phyloP scores from a whole-genome alignment of 2,329 filamentous ascomycete genomes.

The Paracorniculantispora psalliotae region DNA sequence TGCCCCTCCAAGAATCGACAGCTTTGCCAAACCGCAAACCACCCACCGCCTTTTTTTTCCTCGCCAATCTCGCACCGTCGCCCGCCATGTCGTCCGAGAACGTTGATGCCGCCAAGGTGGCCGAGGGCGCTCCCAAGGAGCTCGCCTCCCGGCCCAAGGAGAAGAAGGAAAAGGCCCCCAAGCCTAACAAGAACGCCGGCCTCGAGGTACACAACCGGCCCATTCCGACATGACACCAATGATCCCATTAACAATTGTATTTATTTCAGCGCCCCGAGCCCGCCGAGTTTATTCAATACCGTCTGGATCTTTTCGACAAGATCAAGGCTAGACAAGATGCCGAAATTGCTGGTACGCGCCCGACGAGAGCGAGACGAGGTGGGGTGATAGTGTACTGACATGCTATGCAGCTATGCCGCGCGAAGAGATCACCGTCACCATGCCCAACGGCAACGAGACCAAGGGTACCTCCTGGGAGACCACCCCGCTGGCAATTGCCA shows the following conservation, averaged over 20 bases:
- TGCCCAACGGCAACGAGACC: slow-evolving; percentile 66
- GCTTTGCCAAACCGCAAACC: slow-evolving; percentile 32
- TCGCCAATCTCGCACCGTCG: slow-evolving; percentile 21
- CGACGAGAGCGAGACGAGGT: neutral
- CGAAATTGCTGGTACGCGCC: slow-evolving; percentile 48
- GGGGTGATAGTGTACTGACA: slow-evolving; percentile 11
- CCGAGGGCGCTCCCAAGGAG: slow-evolving; percentile 29
- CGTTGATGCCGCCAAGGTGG: slow-evolving; percentile 30
- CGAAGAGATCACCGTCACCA: slow-evolving; percentile 67
- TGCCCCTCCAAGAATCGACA: slow-evolving; percentile 8
- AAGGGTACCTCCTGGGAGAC: slow-evolving; percentile 86
- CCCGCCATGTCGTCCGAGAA: slow-evolving; percentile 33
- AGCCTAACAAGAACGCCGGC: slow-evolving; percentile 56
- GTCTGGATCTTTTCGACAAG: slow-evolving; percentile 82
- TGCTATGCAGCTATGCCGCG: slow-evolving; percentile 56
- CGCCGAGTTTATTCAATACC: slow-evolving; percentile 76
- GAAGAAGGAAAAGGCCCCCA: slow-evolving; percentile 32
- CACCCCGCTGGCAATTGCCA: slow-evolving; percentile 73
- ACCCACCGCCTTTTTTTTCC: neutral
- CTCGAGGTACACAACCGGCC: slow-evolving; percentile 37
- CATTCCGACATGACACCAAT: too few species aligned
- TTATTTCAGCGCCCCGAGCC: slow-evolving; percentile 34
- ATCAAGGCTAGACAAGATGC: slow-evolving; percentile 80
- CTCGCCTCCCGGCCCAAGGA: slow-evolving; percentile 34
- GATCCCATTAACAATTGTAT: slow-evolving; percentile 20